phyloP scores from a whole-genome alignment of 345 rosid genomes.

The Toxicodendron radicans region DNA sequence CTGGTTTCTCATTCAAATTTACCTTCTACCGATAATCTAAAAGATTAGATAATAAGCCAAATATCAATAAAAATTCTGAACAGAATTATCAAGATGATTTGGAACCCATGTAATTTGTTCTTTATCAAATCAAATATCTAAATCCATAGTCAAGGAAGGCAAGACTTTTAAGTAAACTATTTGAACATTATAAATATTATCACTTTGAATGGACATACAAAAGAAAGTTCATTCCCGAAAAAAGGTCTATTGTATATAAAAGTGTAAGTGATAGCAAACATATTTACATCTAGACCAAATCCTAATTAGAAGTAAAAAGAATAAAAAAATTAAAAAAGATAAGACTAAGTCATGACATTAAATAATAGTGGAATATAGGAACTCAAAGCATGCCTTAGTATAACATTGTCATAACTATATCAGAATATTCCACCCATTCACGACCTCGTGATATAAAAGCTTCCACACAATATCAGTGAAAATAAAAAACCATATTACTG shows the following conservation, averaged over 20 bases:
- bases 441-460: background rate
- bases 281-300: background rate
- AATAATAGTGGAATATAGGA: background rate
- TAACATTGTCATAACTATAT: background rate
- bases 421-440: background rate
- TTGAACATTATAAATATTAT: background rate
- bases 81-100: background rate
- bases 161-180: background rate
- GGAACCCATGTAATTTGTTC: background rate
- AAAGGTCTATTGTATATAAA: background rate
- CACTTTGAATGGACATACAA: background rate
- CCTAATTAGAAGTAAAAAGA: background rate
- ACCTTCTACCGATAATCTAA: background rate
- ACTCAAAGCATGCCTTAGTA: background rate
- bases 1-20: background rate
- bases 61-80: background rate
- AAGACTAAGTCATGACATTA: background rate
- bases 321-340: background rate
- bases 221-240: background rate
- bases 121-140: background rate
- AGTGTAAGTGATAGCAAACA: background rate
- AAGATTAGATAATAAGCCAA: background rate
- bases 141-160: background rate
- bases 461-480: background rate
- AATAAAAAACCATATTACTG: background rate